Percentiles rank a stretch among this genome's conserved stretches.
phyloP scores from a whole-genome alignment of 2,329 filamentous ascomycete genomes.

The Pestalotiopsis sp. region DNA sequence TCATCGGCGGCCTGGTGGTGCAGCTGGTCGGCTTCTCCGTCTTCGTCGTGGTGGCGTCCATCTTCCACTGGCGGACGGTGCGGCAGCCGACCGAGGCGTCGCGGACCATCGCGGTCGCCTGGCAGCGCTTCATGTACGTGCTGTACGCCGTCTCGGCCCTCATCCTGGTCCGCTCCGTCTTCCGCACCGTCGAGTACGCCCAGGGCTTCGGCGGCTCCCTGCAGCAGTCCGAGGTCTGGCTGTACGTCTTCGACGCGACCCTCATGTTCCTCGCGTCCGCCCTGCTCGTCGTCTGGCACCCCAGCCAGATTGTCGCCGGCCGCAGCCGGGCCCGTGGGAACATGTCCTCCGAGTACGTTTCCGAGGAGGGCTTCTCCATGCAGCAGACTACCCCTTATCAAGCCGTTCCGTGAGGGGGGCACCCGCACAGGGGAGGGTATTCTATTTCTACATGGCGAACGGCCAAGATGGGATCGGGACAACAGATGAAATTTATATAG shows the following conservation, averaged over 20 bases:
- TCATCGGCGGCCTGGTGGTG: slow-evolving; percentile 49
- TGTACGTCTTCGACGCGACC: slow-evolving; percentile 31
- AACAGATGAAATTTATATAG: too few species aligned
- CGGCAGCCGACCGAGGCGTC: slow-evolving; percentile 16
- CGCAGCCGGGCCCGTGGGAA: not conserved
- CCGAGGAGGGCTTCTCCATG: not conserved
- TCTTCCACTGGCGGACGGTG: slow-evolving; percentile 37
- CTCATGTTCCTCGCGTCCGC: slow-evolving; percentile 22
- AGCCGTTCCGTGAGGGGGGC: not conserved
- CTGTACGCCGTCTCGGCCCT: slow-evolving; percentile 18
- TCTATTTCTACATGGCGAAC: too few species aligned
- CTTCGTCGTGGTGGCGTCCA: slow-evolving; percentile 43
- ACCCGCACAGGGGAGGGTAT: not conserved
- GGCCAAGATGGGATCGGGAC: too few species aligned
- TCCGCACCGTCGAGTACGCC: slow-evolving; percentile 39
- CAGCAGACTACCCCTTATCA: not conserved
- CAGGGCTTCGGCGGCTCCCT: slow-evolving; percentile 27
- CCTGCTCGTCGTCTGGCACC: not conserved
- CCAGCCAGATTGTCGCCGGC: not conserved
- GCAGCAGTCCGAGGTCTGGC: slow-evolving; percentile 23
- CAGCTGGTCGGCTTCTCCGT: slow-evolving; percentile 53
- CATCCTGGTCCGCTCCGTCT: slow-evolving; percentile 37
- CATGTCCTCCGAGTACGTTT: not conserved
- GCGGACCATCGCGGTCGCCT: slow-evolving; percentile 18
- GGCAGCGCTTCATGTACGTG: slow-evolving; percentile 22